A percentile compares a stretch with the other conserved stretches of the same genome.
Conservation (phyloP, 2,329 filamentous ascomycete species). For the Aspergillus ibericus region DNA sequence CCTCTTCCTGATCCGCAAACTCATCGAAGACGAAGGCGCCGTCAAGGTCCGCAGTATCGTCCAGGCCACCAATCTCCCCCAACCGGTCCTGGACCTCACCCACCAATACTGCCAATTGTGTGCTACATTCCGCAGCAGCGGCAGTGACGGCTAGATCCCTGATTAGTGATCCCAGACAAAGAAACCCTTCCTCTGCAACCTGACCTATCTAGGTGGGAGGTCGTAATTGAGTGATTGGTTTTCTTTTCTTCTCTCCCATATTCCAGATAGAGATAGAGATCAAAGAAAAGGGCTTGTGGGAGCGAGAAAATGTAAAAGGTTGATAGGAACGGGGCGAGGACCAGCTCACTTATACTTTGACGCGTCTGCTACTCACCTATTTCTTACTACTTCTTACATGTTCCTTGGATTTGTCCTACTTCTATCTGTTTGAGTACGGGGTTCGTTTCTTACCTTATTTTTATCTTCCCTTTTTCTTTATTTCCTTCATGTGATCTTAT, state of each 20-base stretch:
- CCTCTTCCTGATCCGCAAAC: slow-evolving; percentile 79
- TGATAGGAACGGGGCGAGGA: no score
- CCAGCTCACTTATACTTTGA: no score
- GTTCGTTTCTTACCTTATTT: no score
- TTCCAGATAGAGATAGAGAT: neutral
- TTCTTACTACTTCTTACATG: no score
- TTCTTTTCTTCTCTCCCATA: neutral
- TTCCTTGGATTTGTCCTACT: no score
- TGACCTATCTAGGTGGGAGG: neutral
- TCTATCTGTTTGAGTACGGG: no score
- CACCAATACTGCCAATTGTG: slow-evolving; percentile 95
- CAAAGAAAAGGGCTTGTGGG: no score
- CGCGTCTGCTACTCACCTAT: no score
- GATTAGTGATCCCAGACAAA: neutral
- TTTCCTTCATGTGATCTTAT: neutral
- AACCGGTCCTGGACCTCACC: slow-evolving; percentile 88
- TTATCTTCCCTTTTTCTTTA: neutral
- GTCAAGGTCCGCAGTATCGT: slow-evolving; percentile 97
- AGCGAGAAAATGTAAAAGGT: no score
- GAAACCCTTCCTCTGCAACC: neutral
- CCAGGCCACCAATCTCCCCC: slow-evolving; percentile 89
- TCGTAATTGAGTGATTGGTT: neutral
- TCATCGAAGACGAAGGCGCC: slow-evolving; percentile 96
- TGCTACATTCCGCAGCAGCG: slow-evolving; percentile 90
- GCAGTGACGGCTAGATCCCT: slow-evolving; percentile 70